phyloP scores from a whole-genome alignment of 192 early-diverging fungal genomes.

The Coemansia sp. region DNA sequence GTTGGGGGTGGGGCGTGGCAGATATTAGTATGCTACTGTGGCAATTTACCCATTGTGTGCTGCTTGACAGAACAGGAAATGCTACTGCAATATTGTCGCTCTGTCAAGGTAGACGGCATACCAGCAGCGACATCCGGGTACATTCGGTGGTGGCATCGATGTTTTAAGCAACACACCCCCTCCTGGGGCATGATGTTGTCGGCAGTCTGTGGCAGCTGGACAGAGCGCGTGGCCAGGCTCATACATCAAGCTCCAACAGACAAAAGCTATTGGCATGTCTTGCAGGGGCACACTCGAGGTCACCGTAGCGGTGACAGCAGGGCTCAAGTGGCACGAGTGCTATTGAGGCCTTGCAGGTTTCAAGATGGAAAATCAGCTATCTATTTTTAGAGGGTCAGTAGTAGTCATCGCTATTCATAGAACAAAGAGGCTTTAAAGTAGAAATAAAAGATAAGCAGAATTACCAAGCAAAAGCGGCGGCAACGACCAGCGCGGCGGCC shows the following conservation, averaged over 20 bases:
- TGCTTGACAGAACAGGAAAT: neutral
- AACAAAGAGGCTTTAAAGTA: neutral
- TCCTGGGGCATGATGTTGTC: neutral
- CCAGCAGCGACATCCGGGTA: neutral
- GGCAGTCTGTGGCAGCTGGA: neutral
- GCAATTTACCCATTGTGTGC: slow-evolving; percentile 10
- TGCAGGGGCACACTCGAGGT: neutral
- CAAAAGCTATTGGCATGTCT: neutral
- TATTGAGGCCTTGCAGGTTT: neutral
- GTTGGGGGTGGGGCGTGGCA: neutral
- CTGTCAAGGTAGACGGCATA: neutral
- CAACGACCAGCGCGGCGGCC: slow-evolving; percentile 27
- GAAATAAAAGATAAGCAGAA: neutral
- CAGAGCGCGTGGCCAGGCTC: neutral
- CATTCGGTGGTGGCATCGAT: no score
- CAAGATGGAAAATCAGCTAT: neutral
- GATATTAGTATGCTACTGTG: slow-evolving; percentile 3
- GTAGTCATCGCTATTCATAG: neutral
- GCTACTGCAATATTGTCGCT: neutral
- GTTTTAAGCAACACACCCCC: no score
- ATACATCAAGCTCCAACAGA: neutral
- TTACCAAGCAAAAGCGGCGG: slow-evolving; percentile 15
- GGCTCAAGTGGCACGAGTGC: neutral
- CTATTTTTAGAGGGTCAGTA: neutral
- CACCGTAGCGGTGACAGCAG: neutral